Evolutionary conservation across 768 basidiomycete genomes (phyloP).

Genomic region (Tricholoma sp.): DNA sequence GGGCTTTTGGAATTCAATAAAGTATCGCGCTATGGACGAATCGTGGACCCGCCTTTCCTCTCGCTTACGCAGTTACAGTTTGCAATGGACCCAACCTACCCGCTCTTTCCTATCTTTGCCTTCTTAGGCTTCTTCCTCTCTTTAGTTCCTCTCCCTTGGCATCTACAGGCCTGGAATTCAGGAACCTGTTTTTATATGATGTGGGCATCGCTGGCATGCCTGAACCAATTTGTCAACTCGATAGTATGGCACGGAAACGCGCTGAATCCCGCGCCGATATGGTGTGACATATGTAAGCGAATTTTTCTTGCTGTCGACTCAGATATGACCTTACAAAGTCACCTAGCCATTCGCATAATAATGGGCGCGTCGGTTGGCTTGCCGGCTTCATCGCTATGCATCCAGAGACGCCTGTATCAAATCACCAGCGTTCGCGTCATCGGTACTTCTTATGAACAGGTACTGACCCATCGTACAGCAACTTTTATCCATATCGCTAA

Average conservation of each 20-base stretch:
- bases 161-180: slow-evolving; percentile 39
- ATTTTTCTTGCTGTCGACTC: background rate
- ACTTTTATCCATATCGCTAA: too few species aligned
- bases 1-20: too few species aligned
- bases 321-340: background rate
- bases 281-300: slow-evolving; percentile 55
- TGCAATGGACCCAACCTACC: too few species aligned
- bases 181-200: slow-evolving; percentile 68
- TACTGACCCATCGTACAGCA: background rate
- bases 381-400: too few species aligned
- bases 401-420: too few species aligned
- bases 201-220: slow-evolving; percentile 55
- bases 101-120: too few species aligned
- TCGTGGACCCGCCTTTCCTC: too few species aligned
- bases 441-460: background rate
- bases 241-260: slow-evolving; percentile 65
- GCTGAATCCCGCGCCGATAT: slow-evolving; percentile 46
- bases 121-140: too few species aligned
- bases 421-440: background rate
- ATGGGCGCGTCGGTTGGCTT: too few species aligned
- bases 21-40: too few species aligned
- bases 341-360: background rate
- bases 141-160: too few species aligned
- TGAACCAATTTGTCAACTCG: slow-evolving; percentile 59
- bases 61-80: too few species aligned